Base-by-base conservation (phyloP, 2,329 filamentous ascomycete genomes). In the Plenodomus lindquistii region DNA sequence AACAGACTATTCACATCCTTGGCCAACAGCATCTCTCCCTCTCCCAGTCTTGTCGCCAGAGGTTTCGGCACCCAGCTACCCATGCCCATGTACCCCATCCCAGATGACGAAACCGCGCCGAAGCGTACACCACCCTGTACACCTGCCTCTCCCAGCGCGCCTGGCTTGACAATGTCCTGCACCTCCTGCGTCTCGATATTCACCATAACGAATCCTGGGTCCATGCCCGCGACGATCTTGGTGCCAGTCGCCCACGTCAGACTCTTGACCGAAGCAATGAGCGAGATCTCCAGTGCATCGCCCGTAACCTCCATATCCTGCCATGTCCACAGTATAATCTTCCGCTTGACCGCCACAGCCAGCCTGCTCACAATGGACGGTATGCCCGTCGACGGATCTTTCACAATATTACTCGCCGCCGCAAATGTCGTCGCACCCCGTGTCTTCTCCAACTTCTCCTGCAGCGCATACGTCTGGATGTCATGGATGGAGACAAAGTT, bases 1-100 rank as follows among this genome's bases (percentile, higher is more conserved):
- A 99, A 99, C 43, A 97, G 77, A 1, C 92, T 96, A 70, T 97
- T 96, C 63, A 97, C 91, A 62, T 99, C 94, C 71, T 96, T 96
- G n/a, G 93, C 91, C n/a, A 99, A 80, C 49, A 99, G 76, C 69
- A 97, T 84, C 73, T 97, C 84, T 4, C 89, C 89, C 55, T 95
- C 89, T 2, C 85, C 83, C 11, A 99, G 79, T 59, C 87, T 87
- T 5, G 92, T 87, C 5, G 90, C 90, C 62, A 99, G 80, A 6
- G 94, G 95, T 65, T 90, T 95, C 1, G 94, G 93, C 46, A 93
- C 90, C 77, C 91, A 94, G 36, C 90, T 89, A 41, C 90, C 91
- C 68, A 97, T 86, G 1, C 93, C 93, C 83, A 97, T 96, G 67
- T 97, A 97, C 37, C 92, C 91, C 91, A 97, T 97, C 40, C 91